These are phyloP conservation scores for Syzygium aqueum DNA, from an alignment of 345 rosid species.

Conservation along the genomic window DNA sequence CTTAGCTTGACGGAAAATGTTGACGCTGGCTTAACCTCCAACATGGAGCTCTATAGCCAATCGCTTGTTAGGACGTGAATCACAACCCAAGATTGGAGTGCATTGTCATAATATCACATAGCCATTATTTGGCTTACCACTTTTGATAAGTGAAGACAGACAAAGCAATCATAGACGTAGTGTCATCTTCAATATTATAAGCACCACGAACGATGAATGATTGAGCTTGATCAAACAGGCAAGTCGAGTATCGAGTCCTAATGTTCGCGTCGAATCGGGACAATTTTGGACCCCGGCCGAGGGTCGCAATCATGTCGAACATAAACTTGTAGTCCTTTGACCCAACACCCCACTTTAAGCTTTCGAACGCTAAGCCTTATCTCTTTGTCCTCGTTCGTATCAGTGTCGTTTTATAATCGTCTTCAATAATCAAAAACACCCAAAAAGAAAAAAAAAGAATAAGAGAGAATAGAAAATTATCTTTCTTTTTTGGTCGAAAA, in stretches of 20 bases:
- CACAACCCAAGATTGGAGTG: neutral
- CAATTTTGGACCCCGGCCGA: neutral
- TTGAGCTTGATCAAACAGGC: neutral
- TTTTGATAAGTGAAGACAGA: neutral
- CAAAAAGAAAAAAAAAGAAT: fast-evolving
- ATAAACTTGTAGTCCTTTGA: neutral
- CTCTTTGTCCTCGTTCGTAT: neutral
- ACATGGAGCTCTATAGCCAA: neutral
- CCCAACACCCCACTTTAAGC: neutral
- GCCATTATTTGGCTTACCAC: neutral
- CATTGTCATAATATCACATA: neutral
- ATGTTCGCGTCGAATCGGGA: neutral
- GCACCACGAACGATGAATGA: neutral
- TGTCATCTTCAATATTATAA: neutral
- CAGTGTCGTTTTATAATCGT: neutral
- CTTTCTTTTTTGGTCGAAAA: neutral
- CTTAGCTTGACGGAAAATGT: neutral
- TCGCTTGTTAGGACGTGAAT: neutral
- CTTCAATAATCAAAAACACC: neutral
- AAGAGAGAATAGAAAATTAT: neutral
- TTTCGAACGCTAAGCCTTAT: neutral
- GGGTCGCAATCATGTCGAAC: neutral
- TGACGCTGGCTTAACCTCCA: neutral
- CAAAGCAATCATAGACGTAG: neutral
- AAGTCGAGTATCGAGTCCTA: neutral